Evolutionary conservation across 192 early-diverging fungal genomes (phyloP).

Genomic region (Gamsiella multidivaricata): DNA sequence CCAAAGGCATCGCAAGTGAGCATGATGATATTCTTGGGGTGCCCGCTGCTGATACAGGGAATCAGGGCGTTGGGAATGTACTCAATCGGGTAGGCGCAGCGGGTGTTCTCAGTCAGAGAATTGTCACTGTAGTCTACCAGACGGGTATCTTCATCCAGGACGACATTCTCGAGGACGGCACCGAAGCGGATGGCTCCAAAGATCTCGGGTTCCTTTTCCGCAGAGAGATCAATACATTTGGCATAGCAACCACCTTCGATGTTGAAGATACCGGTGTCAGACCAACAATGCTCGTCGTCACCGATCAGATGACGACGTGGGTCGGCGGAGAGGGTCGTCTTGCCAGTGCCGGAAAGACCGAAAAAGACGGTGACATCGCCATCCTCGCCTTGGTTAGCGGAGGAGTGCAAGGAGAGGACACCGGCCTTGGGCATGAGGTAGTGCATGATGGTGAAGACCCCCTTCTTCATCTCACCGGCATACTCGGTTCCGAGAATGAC

Average conservation of each 20-base stretch:
- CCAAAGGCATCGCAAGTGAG: slow-evolving; percentile 98
- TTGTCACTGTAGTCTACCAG: slow-evolving; percentile 86
- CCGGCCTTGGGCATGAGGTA: slow-evolving; percentile 97
- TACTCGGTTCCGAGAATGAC: slow-evolving; percentile 98
- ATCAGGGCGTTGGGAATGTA: slow-evolving; percentile 94
- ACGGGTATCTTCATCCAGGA: slow-evolving; percentile 80
- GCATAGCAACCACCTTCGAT: slow-evolving; percentile 99
- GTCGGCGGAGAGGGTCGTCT: slow-evolving; percentile 97
- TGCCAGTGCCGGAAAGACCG: slow-evolving; percentile 97
- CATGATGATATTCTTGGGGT: slow-evolving; percentile 96
- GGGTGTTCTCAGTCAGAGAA: slow-evolving; percentile 94
- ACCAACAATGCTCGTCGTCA: slow-evolving; percentile 99
- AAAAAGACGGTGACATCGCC: slow-evolving; percentile 98
- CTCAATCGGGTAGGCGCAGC: slow-evolving; percentile 96
- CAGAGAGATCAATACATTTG: slow-evolving; percentile 94
- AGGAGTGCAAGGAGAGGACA: slow-evolving; percentile 91
- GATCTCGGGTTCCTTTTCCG: slow-evolving; percentile 99
- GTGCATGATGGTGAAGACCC: slow-evolving; percentile 98
- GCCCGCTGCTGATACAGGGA: slow-evolving; percentile 78
- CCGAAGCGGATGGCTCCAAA: slow-evolving; percentile 96
- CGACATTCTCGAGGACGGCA: slow-evolving; percentile 95
- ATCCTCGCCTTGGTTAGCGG: slow-evolving; percentile 90
- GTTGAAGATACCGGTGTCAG: slow-evolving; percentile 97
- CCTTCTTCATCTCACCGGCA: slow-evolving; percentile 99
- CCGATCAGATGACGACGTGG: slow-evolving; percentile 93